Evolutionary conservation across 2,329 filamentous ascomycete species (phyloP), one percentile per base, ranked within the genome.

Genomic region (Colletotrichum limetticola): DNA sequence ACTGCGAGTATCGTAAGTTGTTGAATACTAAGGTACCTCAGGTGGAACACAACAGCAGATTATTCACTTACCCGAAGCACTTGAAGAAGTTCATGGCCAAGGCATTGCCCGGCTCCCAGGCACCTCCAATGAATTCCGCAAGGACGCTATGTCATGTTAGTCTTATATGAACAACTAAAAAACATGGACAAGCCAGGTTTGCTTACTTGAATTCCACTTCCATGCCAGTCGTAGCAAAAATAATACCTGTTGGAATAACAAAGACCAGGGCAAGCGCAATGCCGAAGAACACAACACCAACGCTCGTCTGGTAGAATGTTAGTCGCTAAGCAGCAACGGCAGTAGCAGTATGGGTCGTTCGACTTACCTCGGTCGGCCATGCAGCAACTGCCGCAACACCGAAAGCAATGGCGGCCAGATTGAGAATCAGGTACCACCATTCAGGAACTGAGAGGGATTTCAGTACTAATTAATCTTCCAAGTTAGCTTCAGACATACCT

Each of bases 231-330:
- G 83, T 86, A 32, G 85, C 81, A 28, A 79, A 78, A 61, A 86
- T 82, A 52, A 87, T 85, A 4, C 86, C 85, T 4, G 85, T 78
- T 0, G 85, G 85, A 0, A 87, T 76, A 16, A 86, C 80, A 56
- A 87, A 83, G 24, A 86, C 72, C 7, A 85, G 71, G 52, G 82
- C 83, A 5, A 87, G 76, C 1, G 78, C 75, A 32, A 87, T 78
- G 19, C 84, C 85, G 68, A 84, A 85, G 59, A 85, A 82, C 2
- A 87, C 81, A 2, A 85, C 85, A 12, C 80, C 81, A 24, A 83
- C 76, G 37, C 80, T 76, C 35, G 86, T 86, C 67, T 85, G 79
- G 6, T 7, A 11, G 32, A 24, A 2, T 3, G 2, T 71, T 7
- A 71, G 52, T 28, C 42, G 28, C 30, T 42, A 2, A 12, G 12